Evolutionary conservation across 2,329 filamentous ascomycete genomes (phyloP).

Genomic region (Thielaviopsis populi): DNA sequence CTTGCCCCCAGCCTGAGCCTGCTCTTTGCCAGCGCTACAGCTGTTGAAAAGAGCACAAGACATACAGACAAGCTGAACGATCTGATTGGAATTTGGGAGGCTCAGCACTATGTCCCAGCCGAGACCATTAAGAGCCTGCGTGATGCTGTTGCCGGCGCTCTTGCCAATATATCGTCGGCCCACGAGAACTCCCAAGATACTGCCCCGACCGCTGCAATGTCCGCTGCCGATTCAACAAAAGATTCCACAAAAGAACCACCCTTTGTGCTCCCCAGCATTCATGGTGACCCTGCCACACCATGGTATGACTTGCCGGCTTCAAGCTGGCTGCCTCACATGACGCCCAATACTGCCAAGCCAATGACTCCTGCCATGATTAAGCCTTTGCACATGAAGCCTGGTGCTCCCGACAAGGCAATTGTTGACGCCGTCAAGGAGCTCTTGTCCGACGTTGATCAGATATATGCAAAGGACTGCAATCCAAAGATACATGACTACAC

Average conservation of each 20-base stretch:
- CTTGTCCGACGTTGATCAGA: constrained; percentile 51
- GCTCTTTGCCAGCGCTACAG: constrained; percentile 44
- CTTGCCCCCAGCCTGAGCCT: constrained; percentile 45
- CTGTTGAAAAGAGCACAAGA: constrained; percentile 46
- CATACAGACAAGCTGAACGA: constrained; percentile 49
- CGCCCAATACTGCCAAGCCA: constrained; percentile 58
- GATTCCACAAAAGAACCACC: constrained; percentile 42
- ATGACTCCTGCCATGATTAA: constrained; percentile 58
- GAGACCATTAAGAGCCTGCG: constrained; percentile 43
- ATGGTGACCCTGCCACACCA: constrained; percentile 57
- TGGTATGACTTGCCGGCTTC: constrained; percentile 75
- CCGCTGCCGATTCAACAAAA: no score
- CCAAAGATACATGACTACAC: constrained; percentile 22
- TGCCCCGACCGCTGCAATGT: constrained; percentile 15
- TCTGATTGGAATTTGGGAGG: constrained; percentile 56
- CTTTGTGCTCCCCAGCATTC: constrained; percentile 57
- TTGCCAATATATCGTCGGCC: neutral
- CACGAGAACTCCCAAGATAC: constrained; percentile 19
- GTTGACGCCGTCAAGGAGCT: constrained; percentile 54
- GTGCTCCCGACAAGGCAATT: constrained; percentile 52
- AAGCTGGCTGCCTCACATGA: constrained; percentile 65
- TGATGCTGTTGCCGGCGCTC: constrained; percentile 30
- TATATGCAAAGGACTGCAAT: constrained; percentile 44
- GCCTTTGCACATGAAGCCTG: constrained; percentile 53
- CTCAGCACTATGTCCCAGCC: constrained; percentile 44